A percentile compares a stretch with the other conserved stretches of the same genome.
Evolutionary conservation across 306 rosid genomes (phyloP).

Genomic region (Glycine soja): DNA sequence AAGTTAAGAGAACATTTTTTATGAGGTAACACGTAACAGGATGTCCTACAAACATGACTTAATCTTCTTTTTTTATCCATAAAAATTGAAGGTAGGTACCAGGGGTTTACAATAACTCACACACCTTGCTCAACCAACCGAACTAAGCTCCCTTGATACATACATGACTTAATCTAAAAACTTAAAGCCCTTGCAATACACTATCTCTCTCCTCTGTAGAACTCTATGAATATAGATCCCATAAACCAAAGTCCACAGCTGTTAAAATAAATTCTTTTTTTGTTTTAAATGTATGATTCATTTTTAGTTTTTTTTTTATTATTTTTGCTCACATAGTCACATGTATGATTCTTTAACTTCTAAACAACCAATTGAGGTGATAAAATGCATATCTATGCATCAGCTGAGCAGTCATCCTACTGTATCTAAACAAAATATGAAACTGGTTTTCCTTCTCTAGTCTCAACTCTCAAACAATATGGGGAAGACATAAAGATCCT

Average conservation of each 20-base stretch:
- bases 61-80: neutral
- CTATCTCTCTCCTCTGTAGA: slow-evolving; percentile 24
- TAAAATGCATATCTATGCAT: slow-evolving; percentile 31
- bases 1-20: slow-evolving; percentile 15
- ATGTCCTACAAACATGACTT: neutral
- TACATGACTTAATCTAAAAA: too few relatives aligned
- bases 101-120: neutral
- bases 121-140: neutral
- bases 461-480: neutral
- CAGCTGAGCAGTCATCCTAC: slow-evolving; percentile 3
- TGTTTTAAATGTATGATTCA: neutral
- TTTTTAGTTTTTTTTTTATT: neutral
- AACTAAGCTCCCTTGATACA: neutral
- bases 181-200: neutral
- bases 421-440: slow-evolving; percentile 3
- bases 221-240: neutral
- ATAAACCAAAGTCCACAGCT: neutral
- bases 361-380: slow-evolving; percentile 11
- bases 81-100: too few relatives aligned
- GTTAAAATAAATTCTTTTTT: neutral
- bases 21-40: neutral
- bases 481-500: neutral
- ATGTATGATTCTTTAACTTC: neutral
- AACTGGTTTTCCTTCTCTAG: neutral
- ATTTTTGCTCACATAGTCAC: too few relatives aligned